Evolutionary conservation across 306 rosid species (phyloP).

Genomic region (Vachellia pachyceras): DNA sequence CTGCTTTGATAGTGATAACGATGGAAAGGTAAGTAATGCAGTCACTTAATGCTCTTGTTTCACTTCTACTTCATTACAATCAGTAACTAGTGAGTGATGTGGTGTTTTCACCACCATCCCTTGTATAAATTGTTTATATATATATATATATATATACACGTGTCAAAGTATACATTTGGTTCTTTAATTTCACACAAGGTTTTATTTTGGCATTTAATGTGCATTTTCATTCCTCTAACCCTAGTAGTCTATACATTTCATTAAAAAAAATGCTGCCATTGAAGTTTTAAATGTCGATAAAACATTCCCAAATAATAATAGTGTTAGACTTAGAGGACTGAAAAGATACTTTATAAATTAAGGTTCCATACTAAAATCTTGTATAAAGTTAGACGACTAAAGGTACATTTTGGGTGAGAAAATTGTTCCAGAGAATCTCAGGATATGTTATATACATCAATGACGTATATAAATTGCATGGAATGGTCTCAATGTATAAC

Average conservation of each 20-base stretch:
- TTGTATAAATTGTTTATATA: background rate
- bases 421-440: background rate
- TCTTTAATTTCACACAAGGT: background rate
- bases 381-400: background rate
- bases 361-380: background rate
- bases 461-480: background rate
- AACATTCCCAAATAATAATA: background rate
- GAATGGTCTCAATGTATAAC: background rate
- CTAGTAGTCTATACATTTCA: background rate
- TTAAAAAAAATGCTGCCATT: background rate
- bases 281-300: background rate
- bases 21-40: conserved; percentile 65
- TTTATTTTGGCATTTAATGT: background rate
- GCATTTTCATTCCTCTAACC: background rate
- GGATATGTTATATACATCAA: background rate
- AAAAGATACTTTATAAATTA: background rate
- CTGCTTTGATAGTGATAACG: conserved; percentile 79
- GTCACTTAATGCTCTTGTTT: conserved; percentile 4
- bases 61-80: background rate
- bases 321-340: background rate
- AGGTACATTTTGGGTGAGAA: background rate
- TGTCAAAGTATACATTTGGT: too few relatives aligned
- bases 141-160: too few relatives aligned
- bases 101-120: background rate
- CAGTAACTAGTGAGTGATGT: background rate